Base-by-base conservation (phyloP, 75 land plant species). In the Pinus taeda region DNA sequence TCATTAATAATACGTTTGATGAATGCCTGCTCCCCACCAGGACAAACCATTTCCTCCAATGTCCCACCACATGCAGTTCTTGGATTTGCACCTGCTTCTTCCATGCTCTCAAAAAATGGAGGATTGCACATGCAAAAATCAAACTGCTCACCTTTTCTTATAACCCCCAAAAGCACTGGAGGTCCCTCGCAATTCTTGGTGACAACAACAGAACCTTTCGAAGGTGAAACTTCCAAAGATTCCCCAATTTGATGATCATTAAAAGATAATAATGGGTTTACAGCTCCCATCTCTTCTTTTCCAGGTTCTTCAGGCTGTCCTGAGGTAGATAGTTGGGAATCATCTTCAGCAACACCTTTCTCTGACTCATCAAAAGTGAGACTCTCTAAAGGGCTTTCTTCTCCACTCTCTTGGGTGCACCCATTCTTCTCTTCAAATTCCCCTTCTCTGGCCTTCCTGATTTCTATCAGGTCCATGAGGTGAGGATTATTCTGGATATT, bases 41-140 rank as follows among this genome's bases (percentile, higher is more conserved):
- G 85, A 58, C 87, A 96, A 33, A 92, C 96, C 91, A 96, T 96
- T 84, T 91, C 96, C 45, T 83, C 88, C 12, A 59, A 66, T 7
- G 94, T 91, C 36, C 96, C 94, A 72, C 96, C 96, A 80, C 97
- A 96, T n/a, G 99, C 83, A 71, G 99, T 96, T 64, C 87, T 93
- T 64, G 99, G 97, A 76, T 94, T 96, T 26, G 79, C 74, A 33
- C 93, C 90, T 39, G 99, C 95, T 78, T 92, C 88, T 75, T 88
- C 93, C 76, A 96, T 93, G 83, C 82, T 83, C 77, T 88, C 91
- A 82, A 96, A 95, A 79, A 96, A 96, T 61, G 99, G 99, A 60
- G 98, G 99, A 79, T 94, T 96, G 71, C 95, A 96, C 97, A 96
- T 96, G 65, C 99, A 92, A 64, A 94, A 96, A 74, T 96, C 99